Evolutionary conservation across 805 yeast species (phyloP), one percentile per base, ranked within the genome.

Genomic region (Alloascoidea hylecoeti): DNA sequence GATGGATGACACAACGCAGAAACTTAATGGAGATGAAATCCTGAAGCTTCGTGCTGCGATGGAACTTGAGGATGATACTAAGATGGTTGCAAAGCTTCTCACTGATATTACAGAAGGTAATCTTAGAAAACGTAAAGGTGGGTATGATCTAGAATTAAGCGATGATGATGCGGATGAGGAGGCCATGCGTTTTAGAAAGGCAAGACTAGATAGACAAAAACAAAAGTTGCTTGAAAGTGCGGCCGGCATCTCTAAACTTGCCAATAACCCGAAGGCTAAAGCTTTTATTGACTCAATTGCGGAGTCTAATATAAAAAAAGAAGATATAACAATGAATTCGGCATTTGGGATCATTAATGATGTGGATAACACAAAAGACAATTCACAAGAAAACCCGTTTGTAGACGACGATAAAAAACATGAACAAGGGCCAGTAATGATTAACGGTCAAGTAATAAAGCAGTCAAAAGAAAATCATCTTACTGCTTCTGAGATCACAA

Each of bases 101-200:
- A 75, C 72, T 41, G 92, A 81, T 54, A 60, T 81, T 39, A 76
- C 78, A 46, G 75, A 75, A 37, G 89, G 85, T 44, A 72, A 71
- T 17, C 70, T 80, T 46, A 63, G 77, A 15, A 77, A 69, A 44
- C 56, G 72, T 39, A 75, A 72, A 2, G 62, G 66, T 18, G 66
- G 61, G 3, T 61, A 68, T 37, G 81, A 72, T 39, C 57, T 79
- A n/a, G 86, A 79, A 45, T 56, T 78, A 23, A 18, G 34, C 39
- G 42, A 39, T 23, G 37, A 23, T 9, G 43, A 18, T 5, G 41
- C 9, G 6, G 4, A 17, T 9, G 33, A 41, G 37, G 30, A 23
- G 30, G 30, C 30, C 30, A 23, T 23, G 30, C 30, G 30, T 9
- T 23, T 23, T n/a, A 36, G 42, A 6, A 23, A 32, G 6, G 42